These are phyloP conservation scores for Theobroma grandiflorum DNA, from an alignment of 441 rosid species.

Conservation along the genomic window DNA sequence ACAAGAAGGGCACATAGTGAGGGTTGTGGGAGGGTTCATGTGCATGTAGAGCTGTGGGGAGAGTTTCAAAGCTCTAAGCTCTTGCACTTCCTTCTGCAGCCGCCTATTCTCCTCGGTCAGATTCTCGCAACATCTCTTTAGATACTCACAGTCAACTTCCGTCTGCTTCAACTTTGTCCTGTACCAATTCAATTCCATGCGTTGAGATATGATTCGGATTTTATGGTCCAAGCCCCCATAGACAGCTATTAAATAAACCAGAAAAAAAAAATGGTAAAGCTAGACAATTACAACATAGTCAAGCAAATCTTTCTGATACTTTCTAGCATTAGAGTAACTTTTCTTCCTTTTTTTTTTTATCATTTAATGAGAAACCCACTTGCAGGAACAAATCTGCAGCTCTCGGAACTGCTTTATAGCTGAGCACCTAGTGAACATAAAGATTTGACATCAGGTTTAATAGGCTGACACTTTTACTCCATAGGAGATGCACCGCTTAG, in stretches of 20 bases:
- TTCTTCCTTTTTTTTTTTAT: neutral
- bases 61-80: constrained; percentile 79
- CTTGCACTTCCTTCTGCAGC: constrained; percentile 84
- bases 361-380: constrained; percentile 17
- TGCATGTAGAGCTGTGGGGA: constrained; percentile 84
- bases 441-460: neutral
- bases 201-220: constrained; percentile 1
- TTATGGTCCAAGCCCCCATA: neutral
- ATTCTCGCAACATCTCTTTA: constrained; percentile 84
- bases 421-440: neutral
- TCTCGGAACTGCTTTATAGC: neutral
- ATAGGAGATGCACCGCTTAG: neutral
- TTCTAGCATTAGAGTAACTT: neutral
- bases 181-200: constrained; percentile 27
- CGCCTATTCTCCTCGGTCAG: constrained; percentile 86
- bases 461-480: neutral
- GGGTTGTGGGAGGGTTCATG: constrained; percentile 94
- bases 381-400: constrained; percentile 1
- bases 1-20: constrained; percentile 95
- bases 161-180: constrained; percentile 97
- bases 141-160: constrained; percentile 87
- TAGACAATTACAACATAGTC: neutral
- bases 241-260: neutral
- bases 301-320: neutral
- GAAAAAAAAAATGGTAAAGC: neutral